phyloP scores from a whole-genome alignment of 352 stramenopile species.

The Pythium periplocum region DNA sequence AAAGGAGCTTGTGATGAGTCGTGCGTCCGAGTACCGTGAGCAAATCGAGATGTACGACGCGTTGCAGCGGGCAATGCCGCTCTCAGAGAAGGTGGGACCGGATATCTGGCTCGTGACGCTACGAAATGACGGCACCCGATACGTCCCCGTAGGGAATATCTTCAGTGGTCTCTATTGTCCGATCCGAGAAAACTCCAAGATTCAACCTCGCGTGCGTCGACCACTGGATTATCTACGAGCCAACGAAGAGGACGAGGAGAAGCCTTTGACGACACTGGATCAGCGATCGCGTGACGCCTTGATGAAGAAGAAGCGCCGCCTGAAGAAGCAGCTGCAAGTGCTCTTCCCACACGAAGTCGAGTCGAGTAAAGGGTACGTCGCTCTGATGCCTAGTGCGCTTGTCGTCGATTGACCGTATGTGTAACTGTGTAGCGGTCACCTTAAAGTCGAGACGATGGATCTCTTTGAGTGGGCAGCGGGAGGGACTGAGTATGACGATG shows the following conservation, averaged over 20 bases:
- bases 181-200: conserved; percentile 61
- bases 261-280: conserved; percentile 38
- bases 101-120: conserved; percentile 91
- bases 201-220: conserved; percentile 47
- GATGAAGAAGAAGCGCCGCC: conserved; percentile 48
- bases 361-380: conserved; percentile 25
- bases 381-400: conserved; percentile 1
- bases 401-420: neutral
- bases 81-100: conserved; percentile 81
- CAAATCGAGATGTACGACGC: conserved; percentile 88
- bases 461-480: conserved; percentile 67
- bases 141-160: conserved; percentile 89
- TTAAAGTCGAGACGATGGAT: conserved; percentile 52
- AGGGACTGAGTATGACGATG: conserved; percentile 4
- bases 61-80: conserved; percentile 79
- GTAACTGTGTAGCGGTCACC: conserved; percentile 17
- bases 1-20: conserved; percentile 84
- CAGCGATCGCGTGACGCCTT: conserved; percentile 50
- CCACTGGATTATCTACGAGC: conserved; percentile 45
- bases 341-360: conserved; percentile 65
- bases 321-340: conserved; percentile 63
- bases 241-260: conserved; percentile 7
- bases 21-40: conserved; percentile 78
- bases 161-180: conserved; percentile 90
- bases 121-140: conserved; percentile 79